Evolutionary conservation across 2,329 filamentous ascomycete genomes (phyloP).

Genomic region (Graphiopsis chlorocephala): DNA sequence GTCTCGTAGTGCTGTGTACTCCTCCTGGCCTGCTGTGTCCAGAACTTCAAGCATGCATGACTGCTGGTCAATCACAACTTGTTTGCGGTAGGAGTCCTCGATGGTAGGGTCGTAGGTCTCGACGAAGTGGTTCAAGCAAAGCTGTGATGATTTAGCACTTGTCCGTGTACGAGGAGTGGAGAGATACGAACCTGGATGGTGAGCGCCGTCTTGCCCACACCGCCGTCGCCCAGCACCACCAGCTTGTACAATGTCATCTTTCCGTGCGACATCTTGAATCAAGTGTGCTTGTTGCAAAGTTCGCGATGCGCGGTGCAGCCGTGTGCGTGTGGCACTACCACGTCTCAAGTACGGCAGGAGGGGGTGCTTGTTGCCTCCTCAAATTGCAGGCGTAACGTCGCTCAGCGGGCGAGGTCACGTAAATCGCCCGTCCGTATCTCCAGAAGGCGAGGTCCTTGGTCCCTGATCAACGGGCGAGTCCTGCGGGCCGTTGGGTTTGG

Average conservation of each 20-base stretch:
- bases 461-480: constrained; percentile 15
- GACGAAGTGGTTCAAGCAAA: constrained; percentile 97
- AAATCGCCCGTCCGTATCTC: constrained; percentile 6
- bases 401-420: constrained; percentile 7
- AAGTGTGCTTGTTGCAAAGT: not conserved
- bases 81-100: constrained; percentile 67
- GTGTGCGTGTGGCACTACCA: constrained; percentile 1
- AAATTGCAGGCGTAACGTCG: constrained; percentile 9
- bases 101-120: constrained; percentile 77
- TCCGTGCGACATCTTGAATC: constrained; percentile 33
- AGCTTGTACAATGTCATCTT: constrained; percentile 67
- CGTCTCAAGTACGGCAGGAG: constrained; percentile 8
- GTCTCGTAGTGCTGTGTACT: constrained; percentile 93
- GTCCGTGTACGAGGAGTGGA: not conserved
- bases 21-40: constrained; percentile 96
- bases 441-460: constrained; percentile 4
- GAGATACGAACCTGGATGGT: constrained; percentile 67
- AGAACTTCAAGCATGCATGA: constrained; percentile 97
- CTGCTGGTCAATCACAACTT: constrained; percentile 83
- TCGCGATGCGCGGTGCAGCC: constrained; percentile 3
- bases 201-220: constrained; percentile 98
- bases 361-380: not conserved
- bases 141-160: constrained; percentile 47
- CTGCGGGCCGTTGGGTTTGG: constrained; percentile 14
- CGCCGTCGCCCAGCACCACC: constrained; percentile 95